A percentile compares a stretch with the other conserved stretches of the same genome.
Evolutionary conservation across 805 yeast genomes (phyloP).

Genomic region (Kazachstania viticola): DNA sequence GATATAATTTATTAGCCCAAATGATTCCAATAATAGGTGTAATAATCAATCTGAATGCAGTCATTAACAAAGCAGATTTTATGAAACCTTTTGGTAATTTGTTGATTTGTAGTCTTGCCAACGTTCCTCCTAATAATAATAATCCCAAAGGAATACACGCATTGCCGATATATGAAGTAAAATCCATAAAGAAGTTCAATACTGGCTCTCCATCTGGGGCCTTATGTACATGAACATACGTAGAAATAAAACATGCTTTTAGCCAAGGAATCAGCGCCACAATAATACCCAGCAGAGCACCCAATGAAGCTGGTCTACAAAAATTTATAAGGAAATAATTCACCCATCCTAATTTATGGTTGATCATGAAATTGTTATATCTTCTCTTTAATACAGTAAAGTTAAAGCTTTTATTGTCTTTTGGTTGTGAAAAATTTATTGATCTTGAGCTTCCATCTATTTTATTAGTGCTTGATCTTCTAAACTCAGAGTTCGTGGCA

Average conservation of each 20-base stretch:
- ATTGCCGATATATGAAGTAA: conserved; percentile 64
- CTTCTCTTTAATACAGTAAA: conserved; percentile 8
- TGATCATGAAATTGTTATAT: conserved; percentile 15
- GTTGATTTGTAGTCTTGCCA: conserved; percentile 57
- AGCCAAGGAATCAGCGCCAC: conserved; percentile 84
- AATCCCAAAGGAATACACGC: conserved; percentile 87
- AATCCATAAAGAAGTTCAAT: conserved; percentile 74
- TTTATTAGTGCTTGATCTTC: neutral
- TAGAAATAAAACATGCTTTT: conserved; percentile 52
- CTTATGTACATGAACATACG: conserved; percentile 38
- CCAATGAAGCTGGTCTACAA: conserved; percentile 57
- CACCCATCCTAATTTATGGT: conserved; percentile 25
- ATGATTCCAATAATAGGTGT: conserved; percentile 72
- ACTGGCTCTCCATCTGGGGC: conserved; percentile 88
- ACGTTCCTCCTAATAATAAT: conserved; percentile 73
- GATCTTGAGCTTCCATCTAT: no score
- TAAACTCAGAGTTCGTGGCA: neutral
- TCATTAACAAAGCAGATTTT: conserved; percentile 47
- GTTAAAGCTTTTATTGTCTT: no score
- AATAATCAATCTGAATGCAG: conserved; percentile 46
- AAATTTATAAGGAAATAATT: conserved; percentile 37
- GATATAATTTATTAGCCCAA: conserved; percentile 48
- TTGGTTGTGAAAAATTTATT: no score
- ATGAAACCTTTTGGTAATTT: conserved; percentile 50
- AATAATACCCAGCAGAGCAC: conserved; percentile 52